Evolutionary conservation across 352 stramenopile genomes (phyloP).

Genomic region (Globisporangium takayamanum): DNA sequence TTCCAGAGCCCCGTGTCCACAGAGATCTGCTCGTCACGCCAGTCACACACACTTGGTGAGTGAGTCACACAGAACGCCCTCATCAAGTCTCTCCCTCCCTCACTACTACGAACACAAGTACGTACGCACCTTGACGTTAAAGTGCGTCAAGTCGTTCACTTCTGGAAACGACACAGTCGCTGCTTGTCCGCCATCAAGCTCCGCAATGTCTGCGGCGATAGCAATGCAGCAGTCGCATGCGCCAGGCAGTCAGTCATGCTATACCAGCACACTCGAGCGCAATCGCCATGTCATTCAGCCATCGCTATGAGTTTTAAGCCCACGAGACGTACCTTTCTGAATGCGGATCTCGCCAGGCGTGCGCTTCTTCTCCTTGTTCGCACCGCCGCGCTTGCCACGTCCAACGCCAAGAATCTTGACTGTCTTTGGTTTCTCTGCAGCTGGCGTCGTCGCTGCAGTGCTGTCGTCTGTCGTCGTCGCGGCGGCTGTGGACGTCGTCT

Average conservation of each 20-base stretch:
- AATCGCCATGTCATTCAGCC: neutral
- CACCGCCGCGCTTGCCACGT: conserved; percentile 58
- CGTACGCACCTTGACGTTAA: conserved; percentile 73
- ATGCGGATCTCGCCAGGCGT: conserved; percentile 97
- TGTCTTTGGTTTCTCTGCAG: conserved; percentile 57
- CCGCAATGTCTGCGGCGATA: conserved; percentile 89
- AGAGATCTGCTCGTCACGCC: conserved; percentile 53
- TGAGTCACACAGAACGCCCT: neutral
- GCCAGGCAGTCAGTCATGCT: neutral
- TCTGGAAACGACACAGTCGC: conserved; percentile 95
- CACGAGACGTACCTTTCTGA: conserved; percentile 88
- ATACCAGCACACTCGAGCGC: neutral
- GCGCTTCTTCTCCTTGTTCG: conserved; percentile 87
- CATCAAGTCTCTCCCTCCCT: neutral
- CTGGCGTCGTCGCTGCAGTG: conserved; percentile 7
- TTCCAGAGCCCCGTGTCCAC: conserved; percentile 97
- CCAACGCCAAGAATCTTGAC: conserved; percentile 81
- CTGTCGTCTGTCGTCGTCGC: conserved; percentile 8
- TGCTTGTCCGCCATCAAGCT: conserved; percentile 96
- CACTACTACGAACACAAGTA: neutral
- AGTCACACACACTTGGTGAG: conserved; percentile 10
- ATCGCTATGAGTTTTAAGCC: neutral
- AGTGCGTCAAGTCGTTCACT: conserved; percentile 94
- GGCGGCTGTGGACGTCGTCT: conserved; percentile 6
- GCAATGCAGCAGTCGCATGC: neutral